A percentile compares a stretch with the other conserved stretches of the same genome.
These are phyloP conservation scores for Capronia epimyces DNA, from an alignment of 2,329 filamentous ascomycete genomes.

Conservation along the genomic window DNA sequence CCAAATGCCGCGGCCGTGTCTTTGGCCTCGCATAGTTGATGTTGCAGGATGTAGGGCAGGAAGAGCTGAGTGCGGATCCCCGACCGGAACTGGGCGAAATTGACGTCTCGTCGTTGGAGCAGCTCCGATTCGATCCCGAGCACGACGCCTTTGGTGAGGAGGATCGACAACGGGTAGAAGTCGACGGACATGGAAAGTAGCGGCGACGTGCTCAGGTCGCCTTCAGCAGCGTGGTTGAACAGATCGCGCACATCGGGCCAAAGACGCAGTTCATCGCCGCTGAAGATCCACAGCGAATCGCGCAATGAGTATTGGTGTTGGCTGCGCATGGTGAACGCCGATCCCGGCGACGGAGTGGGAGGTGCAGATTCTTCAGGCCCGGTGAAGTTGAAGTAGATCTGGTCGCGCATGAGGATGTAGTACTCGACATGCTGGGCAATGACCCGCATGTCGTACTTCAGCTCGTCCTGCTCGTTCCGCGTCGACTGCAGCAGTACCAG, in stretches of 20 bases:
- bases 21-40: conserved; percentile 64
- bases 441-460: conserved; percentile 98
- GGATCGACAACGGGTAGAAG: conserved; percentile 85
- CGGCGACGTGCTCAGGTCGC: conserved; percentile 29
- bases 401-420: conserved; percentile 86
- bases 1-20: conserved; percentile 75
- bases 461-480: conserved; percentile 69
- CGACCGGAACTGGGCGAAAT: conserved; percentile 84
- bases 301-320: conserved; percentile 55
- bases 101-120: conserved; percentile 85
- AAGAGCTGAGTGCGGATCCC: conserved; percentile 88
- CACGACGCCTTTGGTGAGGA: conserved; percentile 84
- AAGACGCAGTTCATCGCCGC: conserved; percentile 75
- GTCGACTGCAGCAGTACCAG: conserved; percentile 86
- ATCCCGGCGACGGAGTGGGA: conserved; percentile 45
- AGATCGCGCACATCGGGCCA: conserved; percentile 89
- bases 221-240: conserved; percentile 62
- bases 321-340: conserved; percentile 40
- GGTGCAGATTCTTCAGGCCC: conserved; percentile 46
- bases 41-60: conserved; percentile 77
- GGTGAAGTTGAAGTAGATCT: conserved; percentile 51
- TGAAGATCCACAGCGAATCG: conserved; percentile 92
- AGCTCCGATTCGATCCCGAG: conserved; percentile 88
- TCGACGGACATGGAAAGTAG: conserved; percentile 78
- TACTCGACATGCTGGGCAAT: conserved; percentile 95